Evolutionary conservation across 805 yeast species (phyloP).

Genomic region (Scheffersomyces ergatensis): DNA sequence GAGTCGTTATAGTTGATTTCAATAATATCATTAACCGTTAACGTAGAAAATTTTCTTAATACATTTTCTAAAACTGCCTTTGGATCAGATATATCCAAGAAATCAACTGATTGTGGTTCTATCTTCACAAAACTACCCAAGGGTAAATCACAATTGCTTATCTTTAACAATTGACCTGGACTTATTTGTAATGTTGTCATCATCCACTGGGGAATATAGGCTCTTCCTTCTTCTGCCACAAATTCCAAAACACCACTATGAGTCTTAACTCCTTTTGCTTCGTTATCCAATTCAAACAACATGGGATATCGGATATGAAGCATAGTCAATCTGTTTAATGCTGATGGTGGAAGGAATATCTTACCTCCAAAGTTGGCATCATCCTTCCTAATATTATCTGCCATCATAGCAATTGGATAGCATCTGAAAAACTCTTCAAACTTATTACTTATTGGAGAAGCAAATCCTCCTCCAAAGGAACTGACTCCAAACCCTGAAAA

Average conservation of each 20-base stretch:
- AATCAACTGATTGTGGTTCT: conserved; percentile 93
- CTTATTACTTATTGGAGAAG: conserved; percentile 25
- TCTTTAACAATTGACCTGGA: conserved; percentile 79
- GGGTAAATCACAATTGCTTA: conserved; percentile 76
- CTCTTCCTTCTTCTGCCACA: conserved; percentile 96
- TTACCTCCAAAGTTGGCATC: conserved; percentile 93
- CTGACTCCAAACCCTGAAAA: conserved; percentile 42
- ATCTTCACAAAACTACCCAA: conserved; percentile 86
- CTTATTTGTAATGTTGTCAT: conserved; percentile 67
- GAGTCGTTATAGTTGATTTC: conserved; percentile 82
- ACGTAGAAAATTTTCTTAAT: conserved; percentile 81
- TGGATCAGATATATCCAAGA: conserved; percentile 91
- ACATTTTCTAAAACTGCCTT: conserved; percentile 95
- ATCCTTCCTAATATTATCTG: conserved; percentile 66
- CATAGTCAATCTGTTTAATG: conserved; percentile 84
- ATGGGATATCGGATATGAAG: conserved; percentile 92
- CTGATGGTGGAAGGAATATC: conserved; percentile 90
- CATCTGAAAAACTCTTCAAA: conserved; percentile 91
- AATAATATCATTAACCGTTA: conserved; percentile 80
- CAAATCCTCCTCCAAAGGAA: conserved; percentile 27
- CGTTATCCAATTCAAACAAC: conserved; percentile 80
- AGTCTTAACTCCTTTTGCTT: conserved; percentile 56
- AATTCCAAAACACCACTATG: conserved; percentile 96
- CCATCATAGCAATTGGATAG: conserved; percentile 90
- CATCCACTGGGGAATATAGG: conserved; percentile 96